Conservation (phyloP, 352 stramenopile species). For the Phytopythium montanum region DNA sequence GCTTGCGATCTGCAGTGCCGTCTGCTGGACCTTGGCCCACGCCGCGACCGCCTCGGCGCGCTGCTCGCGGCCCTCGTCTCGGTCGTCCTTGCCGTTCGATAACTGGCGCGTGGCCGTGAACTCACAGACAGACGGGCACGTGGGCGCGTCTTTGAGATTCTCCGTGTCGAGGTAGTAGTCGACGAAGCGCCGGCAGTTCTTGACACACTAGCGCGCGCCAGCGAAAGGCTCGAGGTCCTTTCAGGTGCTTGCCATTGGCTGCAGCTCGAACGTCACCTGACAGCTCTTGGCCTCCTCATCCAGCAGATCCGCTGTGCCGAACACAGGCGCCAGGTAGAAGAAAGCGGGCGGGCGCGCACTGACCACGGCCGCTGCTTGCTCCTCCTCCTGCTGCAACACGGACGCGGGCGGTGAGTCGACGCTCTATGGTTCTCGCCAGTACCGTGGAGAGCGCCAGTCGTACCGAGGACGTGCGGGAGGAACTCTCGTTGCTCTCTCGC, state of each 20-base stretch:
- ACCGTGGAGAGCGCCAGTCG: not conserved
- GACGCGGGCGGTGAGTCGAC: not conserved
- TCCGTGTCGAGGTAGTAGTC: slow-evolving; percentile 58
- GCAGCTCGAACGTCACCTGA: slow-evolving; percentile 56
- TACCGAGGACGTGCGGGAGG: slow-evolving; percentile 17
- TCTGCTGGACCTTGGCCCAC: slow-evolving; percentile 50
- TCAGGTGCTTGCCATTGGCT: slow-evolving; percentile 29
- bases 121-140: slow-evolving; percentile 43
- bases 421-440: not conserved
- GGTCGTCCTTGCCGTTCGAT: slow-evolving; percentile 1
- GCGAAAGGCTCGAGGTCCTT: slow-evolving; percentile 15
- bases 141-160: slow-evolving; percentile 35
- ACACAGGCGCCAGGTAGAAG: too few species aligned
- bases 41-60: slow-evolving; percentile 41
- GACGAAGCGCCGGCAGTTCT: slow-evolving; percentile 50
- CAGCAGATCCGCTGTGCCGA: slow-evolving; percentile 37
- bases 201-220: slow-evolving; percentile 45
- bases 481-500: slow-evolving; percentile 14
- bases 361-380: too few species aligned
- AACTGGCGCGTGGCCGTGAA: slow-evolving; percentile 28
- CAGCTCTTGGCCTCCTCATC: slow-evolving; percentile 56
- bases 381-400: slow-evolving; percentile 20
- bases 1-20: slow-evolving; percentile 38
- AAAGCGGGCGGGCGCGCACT: too few species aligned
- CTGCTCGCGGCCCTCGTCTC: slow-evolving; percentile 17